These are phyloP conservation scores for Tetrahymena malaccensis DNA, from an alignment of 73 alveolate species.

Conservation along the genomic window DNA sequence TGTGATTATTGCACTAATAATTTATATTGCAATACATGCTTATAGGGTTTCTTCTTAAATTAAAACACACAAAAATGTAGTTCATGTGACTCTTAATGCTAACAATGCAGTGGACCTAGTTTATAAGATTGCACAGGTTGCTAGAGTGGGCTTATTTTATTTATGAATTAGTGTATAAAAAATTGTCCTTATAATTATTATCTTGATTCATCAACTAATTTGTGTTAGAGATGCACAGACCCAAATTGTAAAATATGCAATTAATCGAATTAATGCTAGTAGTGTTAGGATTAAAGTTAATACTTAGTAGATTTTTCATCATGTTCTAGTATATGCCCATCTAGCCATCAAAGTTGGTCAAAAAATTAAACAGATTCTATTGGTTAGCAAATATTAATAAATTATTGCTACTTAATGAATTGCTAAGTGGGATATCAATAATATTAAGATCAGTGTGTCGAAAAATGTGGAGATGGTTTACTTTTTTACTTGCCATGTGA, in stretches of 20 bases:
- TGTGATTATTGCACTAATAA: not conserved
- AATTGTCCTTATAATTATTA: not conserved
- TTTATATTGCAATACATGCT: not conserved
- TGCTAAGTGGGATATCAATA: not conserved
- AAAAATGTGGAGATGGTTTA: not conserved
- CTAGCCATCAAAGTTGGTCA: not conserved
- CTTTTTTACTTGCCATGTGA: not conserved
- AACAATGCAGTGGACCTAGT: not conserved
- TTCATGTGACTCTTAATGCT: not conserved
- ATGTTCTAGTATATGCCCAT: not conserved
- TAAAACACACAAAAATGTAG: not conserved
- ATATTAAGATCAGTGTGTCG: not conserved
- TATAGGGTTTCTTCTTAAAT: not conserved
- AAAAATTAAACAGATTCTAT: not conserved
- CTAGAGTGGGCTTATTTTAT: not conserved
- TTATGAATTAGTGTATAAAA: not conserved
- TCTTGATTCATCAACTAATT: not conserved
- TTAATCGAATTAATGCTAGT: not conserved
- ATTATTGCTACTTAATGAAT: not conserved
- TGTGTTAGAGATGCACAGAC: not conserved
- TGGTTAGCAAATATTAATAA: not conserved
- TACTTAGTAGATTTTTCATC: not conserved
- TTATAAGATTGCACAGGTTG: not conserved
- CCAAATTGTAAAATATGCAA: not conserved
- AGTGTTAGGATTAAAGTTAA: not conserved